phyloP scores from a whole-genome alignment of 1,284 basidiomycete genomes.

The Apiotrichum mycotoxinovorans region DNA sequence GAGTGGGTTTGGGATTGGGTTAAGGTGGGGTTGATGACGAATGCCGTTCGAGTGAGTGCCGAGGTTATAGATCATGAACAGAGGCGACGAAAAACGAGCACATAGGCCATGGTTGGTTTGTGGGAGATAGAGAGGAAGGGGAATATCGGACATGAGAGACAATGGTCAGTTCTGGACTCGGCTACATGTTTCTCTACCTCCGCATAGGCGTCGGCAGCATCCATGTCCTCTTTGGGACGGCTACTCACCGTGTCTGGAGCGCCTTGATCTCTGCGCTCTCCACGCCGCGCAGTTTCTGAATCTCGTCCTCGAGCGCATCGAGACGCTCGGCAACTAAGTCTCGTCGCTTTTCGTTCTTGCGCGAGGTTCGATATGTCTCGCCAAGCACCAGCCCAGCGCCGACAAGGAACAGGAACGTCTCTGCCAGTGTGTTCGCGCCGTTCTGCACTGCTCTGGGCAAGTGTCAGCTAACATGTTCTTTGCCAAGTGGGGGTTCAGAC shows the following conservation, averaged over 20 bases:
- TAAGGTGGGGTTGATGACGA: too few relatives aligned
- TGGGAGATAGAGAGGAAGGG: too few relatives aligned
- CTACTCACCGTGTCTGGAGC: slow-evolving; percentile 32
- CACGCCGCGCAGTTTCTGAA: slow-evolving; percentile 46
- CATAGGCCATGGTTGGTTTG: too few relatives aligned
- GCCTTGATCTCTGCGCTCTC: slow-evolving; percentile 25
- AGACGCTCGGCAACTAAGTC: slow-evolving; percentile 71
- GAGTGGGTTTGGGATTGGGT: too few relatives aligned
- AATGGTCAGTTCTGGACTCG: too few relatives aligned
- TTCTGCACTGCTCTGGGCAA: slow-evolving; percentile 73
- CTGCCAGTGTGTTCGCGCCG: slow-evolving; percentile 78
- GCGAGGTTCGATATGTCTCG: slow-evolving; percentile 71
- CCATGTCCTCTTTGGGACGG: neutral
- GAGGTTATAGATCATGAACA: too few relatives aligned
- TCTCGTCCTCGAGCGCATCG: slow-evolving; percentile 52
- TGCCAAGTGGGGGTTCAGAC: neutral
- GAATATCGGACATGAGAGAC: too few relatives aligned
- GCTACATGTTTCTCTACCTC: neutral
- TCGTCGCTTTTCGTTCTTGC: slow-evolving; percentile 67
- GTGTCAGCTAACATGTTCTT: slow-evolving; percentile 2
- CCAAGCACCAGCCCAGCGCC: slow-evolving; percentile 71
- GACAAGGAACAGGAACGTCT: slow-evolving; percentile 79
- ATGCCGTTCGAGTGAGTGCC: too few relatives aligned
- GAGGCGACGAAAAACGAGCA: too few relatives aligned
- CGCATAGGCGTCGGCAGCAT: neutral